These are phyloP conservation scores for Trichopus zeylanicus DNA, from an alignment of 116 monocot species.

Conservation along the genomic window DNA sequence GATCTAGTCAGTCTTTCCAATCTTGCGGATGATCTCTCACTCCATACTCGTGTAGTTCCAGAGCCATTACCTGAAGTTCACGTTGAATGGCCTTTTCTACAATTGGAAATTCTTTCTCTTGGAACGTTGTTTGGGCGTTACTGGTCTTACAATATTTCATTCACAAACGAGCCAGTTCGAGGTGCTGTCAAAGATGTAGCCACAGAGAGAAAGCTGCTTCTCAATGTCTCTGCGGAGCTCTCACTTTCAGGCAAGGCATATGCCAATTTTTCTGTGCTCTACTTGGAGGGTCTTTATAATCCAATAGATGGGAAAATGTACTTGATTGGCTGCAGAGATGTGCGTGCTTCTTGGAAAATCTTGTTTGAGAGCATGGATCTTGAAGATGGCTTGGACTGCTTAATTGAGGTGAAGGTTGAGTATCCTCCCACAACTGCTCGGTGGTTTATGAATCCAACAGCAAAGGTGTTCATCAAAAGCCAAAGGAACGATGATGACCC, in stretches of 20 bases:
- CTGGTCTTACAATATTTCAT: constrained; percentile 7
- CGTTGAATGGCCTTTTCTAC: constrained; percentile 12
- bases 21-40: constrained; percentile 45
- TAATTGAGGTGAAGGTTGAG: constrained; percentile 53
- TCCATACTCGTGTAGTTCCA: constrained; percentile 20
- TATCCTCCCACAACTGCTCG: constrained; percentile 64
- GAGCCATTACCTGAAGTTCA: constrained; percentile 17
- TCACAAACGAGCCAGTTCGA: not conserved
- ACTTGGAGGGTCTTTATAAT: constrained; percentile 60
- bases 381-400: constrained; percentile 52
- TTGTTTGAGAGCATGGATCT: constrained; percentile 41
- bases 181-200: constrained; percentile 5
- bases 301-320: constrained; percentile 54
- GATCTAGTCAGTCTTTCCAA: constrained; percentile 23
- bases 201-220: constrained; percentile 24
- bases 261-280: constrained; percentile 30
- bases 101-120: constrained; percentile 39
- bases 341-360: constrained; percentile 35
- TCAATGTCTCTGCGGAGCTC: constrained; percentile 55
- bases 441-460: constrained; percentile 48
- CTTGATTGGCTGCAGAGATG: constrained; percentile 52
- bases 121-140: constrained; percentile 24
- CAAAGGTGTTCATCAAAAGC: constrained; percentile 42
- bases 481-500: constrained; percentile 45
- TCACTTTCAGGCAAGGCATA: constrained; percentile 22